phyloP scores from a whole-genome alignment of 2,329 filamentous ascomycete species.

The Fusarium sp. region DNA sequence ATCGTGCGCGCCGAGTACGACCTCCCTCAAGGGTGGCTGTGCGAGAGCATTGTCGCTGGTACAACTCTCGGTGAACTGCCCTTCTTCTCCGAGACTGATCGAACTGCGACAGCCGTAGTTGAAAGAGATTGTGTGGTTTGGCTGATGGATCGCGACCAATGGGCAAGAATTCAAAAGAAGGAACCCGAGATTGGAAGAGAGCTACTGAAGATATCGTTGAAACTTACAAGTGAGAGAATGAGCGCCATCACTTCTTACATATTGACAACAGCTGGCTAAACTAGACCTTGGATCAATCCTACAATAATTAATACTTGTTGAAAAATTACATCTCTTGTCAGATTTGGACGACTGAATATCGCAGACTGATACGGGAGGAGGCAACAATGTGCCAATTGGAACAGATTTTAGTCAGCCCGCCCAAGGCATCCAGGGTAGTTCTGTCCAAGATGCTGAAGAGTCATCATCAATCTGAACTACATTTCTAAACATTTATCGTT shows the following conservation, averaged over 20 bases:
- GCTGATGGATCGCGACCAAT: conserved; percentile 79
- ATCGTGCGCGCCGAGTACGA: conserved; percentile 92
- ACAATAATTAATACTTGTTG: conserved; percentile 10
- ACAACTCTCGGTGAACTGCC: conserved; percentile 96
- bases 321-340: not conserved
- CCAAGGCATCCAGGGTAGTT: conserved; percentile 1
- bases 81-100: conserved; percentile 90
- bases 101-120: conserved; percentile 87
- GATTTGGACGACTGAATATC: not conserved
- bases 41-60: conserved; percentile 92
- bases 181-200: conserved; percentile 85
- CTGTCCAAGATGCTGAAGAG: not conserved
- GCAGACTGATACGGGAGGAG: not conserved
- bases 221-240: conserved; percentile 95
- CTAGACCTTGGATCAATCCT: not conserved
- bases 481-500: not conserved
- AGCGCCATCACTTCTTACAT: conserved; percentile 71
- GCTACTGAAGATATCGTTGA: conserved; percentile 86
- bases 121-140: conserved; percentile 87
- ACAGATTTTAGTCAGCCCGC: conserved; percentile 33
- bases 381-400: not conserved
- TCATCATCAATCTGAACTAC: conserved; percentile 7
- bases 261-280: conserved; percentile 61
- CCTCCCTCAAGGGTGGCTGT: conserved; percentile 87
- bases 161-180: conserved; percentile 77